A percentile compares a stretch with the other conserved stretches of the same genome.
Conservation (phyloP, 495 filamentous ascomycete species). For the Podospora pseudopauciseta region DNA sequence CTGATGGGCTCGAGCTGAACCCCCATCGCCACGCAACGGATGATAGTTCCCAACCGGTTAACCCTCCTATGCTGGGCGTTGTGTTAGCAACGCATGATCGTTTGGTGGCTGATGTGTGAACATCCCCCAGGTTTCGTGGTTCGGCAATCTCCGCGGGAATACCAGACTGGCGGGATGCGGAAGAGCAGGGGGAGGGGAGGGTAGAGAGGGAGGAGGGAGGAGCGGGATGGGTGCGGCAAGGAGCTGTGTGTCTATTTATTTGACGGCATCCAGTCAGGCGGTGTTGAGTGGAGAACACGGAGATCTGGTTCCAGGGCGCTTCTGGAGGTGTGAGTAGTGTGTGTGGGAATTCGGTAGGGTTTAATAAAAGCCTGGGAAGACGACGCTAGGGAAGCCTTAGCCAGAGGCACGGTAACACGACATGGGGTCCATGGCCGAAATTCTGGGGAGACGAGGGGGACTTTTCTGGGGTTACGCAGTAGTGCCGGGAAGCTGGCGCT, state of each 20-base stretch:
- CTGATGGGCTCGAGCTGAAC: constrained; percentile 28
- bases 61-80: constrained; percentile 5
- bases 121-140: constrained; percentile 7
- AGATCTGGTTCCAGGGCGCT: constrained; percentile 24
- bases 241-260: constrained; percentile 29
- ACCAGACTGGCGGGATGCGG: constrained; percentile 21
- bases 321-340: not conserved
- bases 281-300: constrained; percentile 29
- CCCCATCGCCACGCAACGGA: constrained; percentile 21
- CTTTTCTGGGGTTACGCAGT: constrained; percentile 13
- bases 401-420: constrained; percentile 24
- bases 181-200: constrained; percentile 9
- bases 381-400: constrained; percentile 13
- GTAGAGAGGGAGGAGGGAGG: constrained; percentile 13
- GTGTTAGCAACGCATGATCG: constrained; percentile 22
- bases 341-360: constrained; percentile 5
- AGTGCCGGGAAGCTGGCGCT: constrained; percentile 10
- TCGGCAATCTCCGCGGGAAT: constrained; percentile 21
- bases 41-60: not conserved
- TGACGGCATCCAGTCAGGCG: constrained; percentile 28
- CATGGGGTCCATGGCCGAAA: constrained; percentile 23
- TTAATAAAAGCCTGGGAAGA: constrained; percentile 9
- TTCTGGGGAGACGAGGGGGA: constrained; percentile 19
- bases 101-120: not conserved
- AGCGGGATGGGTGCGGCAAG: constrained; percentile 20